Evolutionary conservation across 768 basidiomycete species (phyloP).

Genomic region (Hysterangium stoloniferum): DNA sequence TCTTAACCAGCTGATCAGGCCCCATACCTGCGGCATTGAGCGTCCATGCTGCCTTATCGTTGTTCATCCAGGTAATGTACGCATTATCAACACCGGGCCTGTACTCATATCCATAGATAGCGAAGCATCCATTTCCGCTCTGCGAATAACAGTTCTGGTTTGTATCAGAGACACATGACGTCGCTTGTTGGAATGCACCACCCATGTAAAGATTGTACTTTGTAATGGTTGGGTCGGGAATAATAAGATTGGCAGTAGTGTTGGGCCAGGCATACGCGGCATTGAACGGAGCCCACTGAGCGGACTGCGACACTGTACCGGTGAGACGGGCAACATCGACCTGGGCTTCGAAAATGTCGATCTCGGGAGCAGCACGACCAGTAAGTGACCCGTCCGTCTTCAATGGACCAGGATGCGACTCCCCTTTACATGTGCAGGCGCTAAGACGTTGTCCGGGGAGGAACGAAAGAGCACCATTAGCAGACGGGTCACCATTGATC

Average conservation of each 20-base stretch:
- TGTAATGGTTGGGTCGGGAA: constrained; percentile 44
- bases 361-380: constrained; percentile 81
- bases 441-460: constrained; percentile 85
- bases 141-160: constrained; percentile 67
- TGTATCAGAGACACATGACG: constrained; percentile 62
- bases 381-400: constrained; percentile 71
- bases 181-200: constrained; percentile 76
- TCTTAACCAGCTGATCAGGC: constrained; percentile 51
- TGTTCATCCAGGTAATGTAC: constrained; percentile 78
- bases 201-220: constrained; percentile 62
- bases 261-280: constrained; percentile 64
- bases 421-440: constrained; percentile 79
- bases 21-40: constrained; percentile 54
- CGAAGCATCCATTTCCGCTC: constrained; percentile 41
- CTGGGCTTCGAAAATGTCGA: constrained; percentile 85
- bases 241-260: constrained; percentile 47
- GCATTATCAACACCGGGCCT: constrained; percentile 64
- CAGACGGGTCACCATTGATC: constrained; percentile 47
- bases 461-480: constrained; percentile 58
- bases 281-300: constrained; percentile 81
- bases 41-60: constrained; percentile 60
- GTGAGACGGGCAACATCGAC: constrained; percentile 26
- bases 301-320: constrained; percentile 75
- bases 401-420: constrained; percentile 83
- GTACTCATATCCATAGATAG: constrained; percentile 79